Evolutionary conservation across 2,329 filamentous ascomycete genomes (phyloP), one percentile per base, ranked within the genome.

Genomic region (Phyllosticta capitalensis): DNA sequence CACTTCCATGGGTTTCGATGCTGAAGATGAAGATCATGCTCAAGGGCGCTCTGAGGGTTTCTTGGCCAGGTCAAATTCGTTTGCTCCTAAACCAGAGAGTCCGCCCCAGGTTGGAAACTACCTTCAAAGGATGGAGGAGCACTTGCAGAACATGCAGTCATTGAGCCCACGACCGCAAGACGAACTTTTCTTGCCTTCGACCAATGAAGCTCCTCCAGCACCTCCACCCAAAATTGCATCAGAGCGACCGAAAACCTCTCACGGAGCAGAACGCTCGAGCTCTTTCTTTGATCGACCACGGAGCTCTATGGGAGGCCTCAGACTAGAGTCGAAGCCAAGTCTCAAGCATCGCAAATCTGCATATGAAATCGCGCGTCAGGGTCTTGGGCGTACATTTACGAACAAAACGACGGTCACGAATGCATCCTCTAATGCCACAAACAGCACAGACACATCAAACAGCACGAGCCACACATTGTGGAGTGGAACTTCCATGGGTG

Each of bases 401-500:
- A 95, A 86, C 30, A 96, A 95, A 72, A 96, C 92, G 1, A 90
- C 81, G 67, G 84, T 85, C 3, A 96, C 92, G 1, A 90, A 84
- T 65, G 38, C 38, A n/a, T 87, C 87, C 4, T 94, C 90, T 1
- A 84, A 78, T 26, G 79, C 79, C 2, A 89, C 86, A 6, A 81
- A 81, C 66, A 78, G 78, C 61, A 88, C 83, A 64, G 83, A 81
- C 49, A 89, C 86, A 64, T 92, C 88, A 0, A 52, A 26, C 50
- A 85, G 84, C 70, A 96, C 90, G 17, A 85, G 87, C 65, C 84
- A 87, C 66, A 97, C 90, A 67, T 73, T 99, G 51, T 96, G 96
- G 92, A 97, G 92, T 71, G 94, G 92, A 2, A 81, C 84, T 56
- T 97, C 94, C 57, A 94, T 94, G 0, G 86, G 92, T 55, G 92